Evolutionary conservation across 202 grass and related monocot genomes (phyloP).

Genomic region (Musa balbisiana): DNA sequence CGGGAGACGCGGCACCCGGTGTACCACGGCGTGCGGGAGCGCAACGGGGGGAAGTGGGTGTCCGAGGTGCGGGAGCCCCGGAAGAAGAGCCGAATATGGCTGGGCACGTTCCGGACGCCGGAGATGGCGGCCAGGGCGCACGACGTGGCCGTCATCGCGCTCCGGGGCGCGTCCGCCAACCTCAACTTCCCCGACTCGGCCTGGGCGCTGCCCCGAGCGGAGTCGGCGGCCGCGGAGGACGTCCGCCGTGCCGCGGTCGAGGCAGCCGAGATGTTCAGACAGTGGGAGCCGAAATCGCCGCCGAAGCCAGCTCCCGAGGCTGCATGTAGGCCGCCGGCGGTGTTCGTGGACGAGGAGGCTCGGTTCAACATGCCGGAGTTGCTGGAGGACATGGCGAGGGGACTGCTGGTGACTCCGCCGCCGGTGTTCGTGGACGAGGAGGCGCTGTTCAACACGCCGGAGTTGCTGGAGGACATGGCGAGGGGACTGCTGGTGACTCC

Average conservation of each 20-base stretch:
- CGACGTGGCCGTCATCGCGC: constrained; percentile 41
- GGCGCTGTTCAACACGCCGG: constrained; percentile 31
- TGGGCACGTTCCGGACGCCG: constrained; percentile 40
- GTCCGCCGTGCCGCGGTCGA: constrained; percentile 25
- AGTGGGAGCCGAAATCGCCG: neutral
- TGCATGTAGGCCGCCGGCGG: neutral
- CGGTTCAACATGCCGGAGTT: constrained; percentile 32
- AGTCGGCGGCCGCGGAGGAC: constrained; percentile 10
- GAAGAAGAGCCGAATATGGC: constrained; percentile 42
- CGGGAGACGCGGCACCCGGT: constrained; percentile 45
- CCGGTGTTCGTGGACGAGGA: constrained; percentile 33
- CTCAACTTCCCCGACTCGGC: constrained; percentile 42
- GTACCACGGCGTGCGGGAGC: constrained; percentile 37
- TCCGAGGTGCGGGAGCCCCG: constrained; percentile 48
- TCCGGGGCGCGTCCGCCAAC: constrained; percentile 23
- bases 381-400: constrained; percentile 42
- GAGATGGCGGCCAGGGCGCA: constrained; percentile 52
- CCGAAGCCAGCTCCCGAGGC: neutral
- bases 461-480: constrained; percentile 40
- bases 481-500: constrained; percentile 36
- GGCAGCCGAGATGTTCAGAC: constrained; percentile 24
- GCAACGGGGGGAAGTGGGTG: constrained; percentile 35
- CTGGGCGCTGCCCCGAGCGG: constrained; percentile 2
- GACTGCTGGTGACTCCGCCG: constrained; percentile 35
- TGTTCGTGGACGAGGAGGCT: constrained; percentile 35